A percentile compares a stretch with the other conserved stretches of the same genome.
phyloP scores from a whole-genome alignment of 805 yeast species.

The Wickerhamomyces pijperi region DNA sequence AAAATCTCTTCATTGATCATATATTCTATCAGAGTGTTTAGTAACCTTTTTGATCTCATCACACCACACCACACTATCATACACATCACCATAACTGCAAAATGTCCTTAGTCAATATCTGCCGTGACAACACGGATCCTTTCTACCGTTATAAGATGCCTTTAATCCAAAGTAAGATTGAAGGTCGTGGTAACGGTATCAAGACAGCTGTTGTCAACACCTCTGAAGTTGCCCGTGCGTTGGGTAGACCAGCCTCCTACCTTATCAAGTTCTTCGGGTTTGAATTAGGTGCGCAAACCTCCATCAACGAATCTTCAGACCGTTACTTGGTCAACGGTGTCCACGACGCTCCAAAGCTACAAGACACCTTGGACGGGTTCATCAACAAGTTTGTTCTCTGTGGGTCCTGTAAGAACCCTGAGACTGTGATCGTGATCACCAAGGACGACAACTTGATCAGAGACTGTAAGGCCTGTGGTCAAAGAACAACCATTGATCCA shows the following conservation, averaged over 20 bases:
- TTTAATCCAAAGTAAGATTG: slow-evolving; percentile 90
- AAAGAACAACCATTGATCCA: slow-evolving; percentile 71
- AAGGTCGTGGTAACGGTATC: slow-evolving; percentile 99
- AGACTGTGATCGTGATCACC: slow-evolving; percentile 79
- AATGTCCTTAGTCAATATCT: slow-evolving; percentile 81
- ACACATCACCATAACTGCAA: slow-evolving; percentile 19
- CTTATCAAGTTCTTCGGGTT: slow-evolving; percentile 91
- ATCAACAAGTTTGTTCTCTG: slow-evolving; percentile 88
- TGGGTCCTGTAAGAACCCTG: slow-evolving; percentile 93
- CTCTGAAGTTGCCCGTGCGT: slow-evolving; percentile 87
- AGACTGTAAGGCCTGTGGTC: slow-evolving; percentile 98
- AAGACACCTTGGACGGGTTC: slow-evolving; percentile 90
- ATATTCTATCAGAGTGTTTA: too few species aligned
- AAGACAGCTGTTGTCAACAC: slow-evolving; percentile 88
- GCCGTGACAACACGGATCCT: slow-evolving; percentile 96
- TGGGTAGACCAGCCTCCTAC: slow-evolving; percentile 87
- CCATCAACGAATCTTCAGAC: slow-evolving; percentile 67
- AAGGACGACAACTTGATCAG: slow-evolving; percentile 67
- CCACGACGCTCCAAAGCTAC: slow-evolving; percentile 82
- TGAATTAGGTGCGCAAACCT: slow-evolving; percentile 94
- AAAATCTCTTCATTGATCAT: too few species aligned
- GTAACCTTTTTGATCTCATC: too few species aligned
- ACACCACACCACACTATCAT: neutral
- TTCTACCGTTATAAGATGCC: slow-evolving; percentile 99
- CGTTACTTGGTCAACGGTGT: slow-evolving; percentile 91